Base-by-base conservation (phyloP, 257 asterid genomes). In the Solanum piurae region DNA sequence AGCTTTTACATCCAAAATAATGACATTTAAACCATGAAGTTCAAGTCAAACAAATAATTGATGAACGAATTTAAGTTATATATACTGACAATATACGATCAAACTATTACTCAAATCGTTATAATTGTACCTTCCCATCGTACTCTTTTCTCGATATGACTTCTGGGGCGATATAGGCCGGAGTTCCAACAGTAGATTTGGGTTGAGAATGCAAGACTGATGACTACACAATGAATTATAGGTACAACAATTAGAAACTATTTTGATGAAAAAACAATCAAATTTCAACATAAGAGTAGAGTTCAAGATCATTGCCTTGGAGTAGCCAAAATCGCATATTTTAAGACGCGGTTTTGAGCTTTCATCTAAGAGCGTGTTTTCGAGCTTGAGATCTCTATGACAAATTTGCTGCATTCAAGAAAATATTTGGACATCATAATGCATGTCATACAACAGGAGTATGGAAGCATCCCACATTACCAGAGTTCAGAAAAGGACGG, bases 131-230 rank as follows among this genome's bases (percentile, higher is more conserved):
- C 98, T 96, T 94, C 23, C 99, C 99, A 83, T 95, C 98, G 33
- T 96, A 96, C 72, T 92, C 95, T 89, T 95, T 95, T 85, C 95
- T 92, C 4, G 92, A 93, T 37, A 96, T 89, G 84, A 96, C 98
- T 89, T 96, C 98, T 2, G 98, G 99, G 7, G 99, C 98, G 29
- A 96, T 95, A 74, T 95, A 96, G 11, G 98, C 98, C 1, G 98
- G 98, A 2, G 98, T 94, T 74, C 98, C 99, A 1, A 96, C 98
- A 0, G 98, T 96, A n/a, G 98, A 96, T 89, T 96, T 96, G 0
- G 98, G 98, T 91, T 95, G 98, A 40, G 98, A 96, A 92, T 96
- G 99, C 76, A 96, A 55, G 13, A 93, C 95, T 0, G 96, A 86
- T 12, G 98, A 96, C 98, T 96, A 86, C 21, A 88, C 86, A 86